phyloP scores from a whole-genome alignment of 208 protist genomes.

The Vickermania spadyakhi region DNA sequence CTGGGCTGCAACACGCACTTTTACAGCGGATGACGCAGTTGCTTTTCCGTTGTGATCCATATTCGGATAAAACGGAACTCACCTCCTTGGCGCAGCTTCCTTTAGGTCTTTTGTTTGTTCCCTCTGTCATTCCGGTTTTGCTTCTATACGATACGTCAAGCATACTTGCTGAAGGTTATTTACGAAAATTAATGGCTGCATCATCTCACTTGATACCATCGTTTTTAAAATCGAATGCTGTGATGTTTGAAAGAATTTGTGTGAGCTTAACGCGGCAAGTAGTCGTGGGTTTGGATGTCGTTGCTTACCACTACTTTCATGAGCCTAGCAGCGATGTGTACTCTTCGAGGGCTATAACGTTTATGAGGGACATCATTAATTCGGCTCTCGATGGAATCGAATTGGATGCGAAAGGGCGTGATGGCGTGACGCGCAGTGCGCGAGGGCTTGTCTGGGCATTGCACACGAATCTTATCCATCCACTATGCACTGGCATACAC shows the following conservation, averaged over 20 bases:
- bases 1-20: too few relatives aligned
- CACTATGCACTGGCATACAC: not conserved
- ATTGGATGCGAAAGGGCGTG: conserved; percentile 17
- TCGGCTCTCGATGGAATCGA: conserved; percentile 22
- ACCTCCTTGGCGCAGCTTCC: too few relatives aligned
- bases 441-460: conserved; percentile 19
- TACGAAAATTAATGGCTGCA: not conserved
- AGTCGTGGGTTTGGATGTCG: too few relatives aligned
- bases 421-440: conserved; percentile 38
- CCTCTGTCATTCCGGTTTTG: too few relatives aligned
- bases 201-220: not conserved
- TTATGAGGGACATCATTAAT: conserved; percentile 19
- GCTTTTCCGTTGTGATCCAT: too few relatives aligned
- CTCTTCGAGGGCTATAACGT: not conserved
- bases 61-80: too few relatives aligned
- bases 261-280: not conserved
- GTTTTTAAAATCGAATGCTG: not conserved
- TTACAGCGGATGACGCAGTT: too few relatives aligned
- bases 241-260: not conserved
- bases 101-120: too few relatives aligned
- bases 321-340: not conserved
- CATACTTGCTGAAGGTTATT: not conserved
- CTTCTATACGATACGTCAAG: too few relatives aligned
- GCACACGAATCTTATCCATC: conserved; percentile 16
- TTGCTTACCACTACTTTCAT: too few relatives aligned